phyloP scores from a whole-genome alignment of 345 rosid species.

The Eucalyptus globulus region DNA sequence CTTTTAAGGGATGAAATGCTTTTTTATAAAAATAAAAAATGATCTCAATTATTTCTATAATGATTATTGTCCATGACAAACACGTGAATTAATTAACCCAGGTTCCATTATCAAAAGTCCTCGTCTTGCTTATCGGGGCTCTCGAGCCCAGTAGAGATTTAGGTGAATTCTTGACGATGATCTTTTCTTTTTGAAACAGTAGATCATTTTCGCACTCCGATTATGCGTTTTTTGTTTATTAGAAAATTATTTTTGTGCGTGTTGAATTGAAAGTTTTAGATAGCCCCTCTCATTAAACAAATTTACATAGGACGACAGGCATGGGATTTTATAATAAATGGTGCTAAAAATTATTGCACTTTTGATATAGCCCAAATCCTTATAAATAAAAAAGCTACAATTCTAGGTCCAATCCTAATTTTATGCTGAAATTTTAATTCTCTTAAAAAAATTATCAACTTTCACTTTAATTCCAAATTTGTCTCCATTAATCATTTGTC shows the following conservation, averaged over 20 bases:
- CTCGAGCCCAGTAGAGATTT: not conserved
- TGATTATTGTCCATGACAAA: not conserved
- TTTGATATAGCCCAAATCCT: not conserved
- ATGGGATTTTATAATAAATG: not conserved
- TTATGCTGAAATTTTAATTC: accelerated
- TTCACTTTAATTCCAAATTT: accelerated
- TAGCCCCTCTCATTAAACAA: accelerated
- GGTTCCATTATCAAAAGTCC: not conserved
- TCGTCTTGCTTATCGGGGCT: not conserved
- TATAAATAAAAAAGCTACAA: not conserved
- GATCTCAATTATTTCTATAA: not conserved
- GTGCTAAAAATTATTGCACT: not conserved
- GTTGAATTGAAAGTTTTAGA: not conserved
- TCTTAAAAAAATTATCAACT: not conserved
- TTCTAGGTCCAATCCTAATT: not conserved
- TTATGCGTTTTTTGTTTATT: no score
- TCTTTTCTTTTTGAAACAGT: no score
- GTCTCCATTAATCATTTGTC: accelerated
- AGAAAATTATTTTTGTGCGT: not conserved
- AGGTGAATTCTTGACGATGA: not conserved
- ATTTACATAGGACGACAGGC: not conserved
- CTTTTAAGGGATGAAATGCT: not conserved
- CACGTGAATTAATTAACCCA: not conserved
- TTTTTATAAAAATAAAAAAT: not conserved
- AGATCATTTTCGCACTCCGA: not conserved